Evolutionary conservation across 352 stramenopile genomes (phyloP).

Genomic region (Elongisporangium prolatum): DNA sequence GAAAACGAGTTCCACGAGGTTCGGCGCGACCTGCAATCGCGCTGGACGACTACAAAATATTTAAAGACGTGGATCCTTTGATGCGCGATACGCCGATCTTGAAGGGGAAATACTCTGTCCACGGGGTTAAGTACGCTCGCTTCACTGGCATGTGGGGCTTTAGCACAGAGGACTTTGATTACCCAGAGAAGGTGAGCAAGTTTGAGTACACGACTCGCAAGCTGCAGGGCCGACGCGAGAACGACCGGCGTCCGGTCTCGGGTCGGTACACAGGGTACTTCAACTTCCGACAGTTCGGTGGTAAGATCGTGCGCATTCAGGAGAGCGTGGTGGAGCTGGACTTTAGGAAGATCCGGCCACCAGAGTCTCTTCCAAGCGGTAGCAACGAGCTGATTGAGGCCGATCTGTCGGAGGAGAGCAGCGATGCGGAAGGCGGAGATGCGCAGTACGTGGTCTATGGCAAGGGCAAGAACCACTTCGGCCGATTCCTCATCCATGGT

Average conservation of each 20-base stretch:
- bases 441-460: slow-evolving; percentile 57
- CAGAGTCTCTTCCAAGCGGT: slow-evolving; percentile 13
- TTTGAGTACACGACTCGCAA: slow-evolving; percentile 61
- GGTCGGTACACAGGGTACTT: slow-evolving; percentile 70
- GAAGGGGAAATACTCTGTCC: slow-evolving; percentile 43
- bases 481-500: slow-evolving; percentile 62
- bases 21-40: not conserved
- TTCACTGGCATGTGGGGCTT: slow-evolving; percentile 66
- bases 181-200: slow-evolving; percentile 33
- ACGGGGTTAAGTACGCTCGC: slow-evolving; percentile 31
- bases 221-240: slow-evolving; percentile 23
- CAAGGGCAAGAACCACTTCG: slow-evolving; percentile 60
- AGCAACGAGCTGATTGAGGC: slow-evolving; percentile 15
- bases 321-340: slow-evolving; percentile 64
- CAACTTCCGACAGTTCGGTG: slow-evolving; percentile 68
- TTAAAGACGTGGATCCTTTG: slow-evolving; percentile 9
- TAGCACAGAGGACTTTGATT: slow-evolving; percentile 44
- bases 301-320: slow-evolving; percentile 43
- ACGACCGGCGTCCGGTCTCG: slow-evolving; percentile 51
- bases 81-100: slow-evolving; percentile 35
- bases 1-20: slow-evolving; percentile 9
- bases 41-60: slow-evolving; percentile 14
- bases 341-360: slow-evolving; percentile 37
- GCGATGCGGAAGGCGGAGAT: slow-evolving; percentile 16
- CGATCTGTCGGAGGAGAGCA: slow-evolving; percentile 11